Evolutionary conservation across 23 red algal genomes (phyloP), one percentile per base, ranked within the genome.

Genomic region (Pyropia yezoensis): DNA sequence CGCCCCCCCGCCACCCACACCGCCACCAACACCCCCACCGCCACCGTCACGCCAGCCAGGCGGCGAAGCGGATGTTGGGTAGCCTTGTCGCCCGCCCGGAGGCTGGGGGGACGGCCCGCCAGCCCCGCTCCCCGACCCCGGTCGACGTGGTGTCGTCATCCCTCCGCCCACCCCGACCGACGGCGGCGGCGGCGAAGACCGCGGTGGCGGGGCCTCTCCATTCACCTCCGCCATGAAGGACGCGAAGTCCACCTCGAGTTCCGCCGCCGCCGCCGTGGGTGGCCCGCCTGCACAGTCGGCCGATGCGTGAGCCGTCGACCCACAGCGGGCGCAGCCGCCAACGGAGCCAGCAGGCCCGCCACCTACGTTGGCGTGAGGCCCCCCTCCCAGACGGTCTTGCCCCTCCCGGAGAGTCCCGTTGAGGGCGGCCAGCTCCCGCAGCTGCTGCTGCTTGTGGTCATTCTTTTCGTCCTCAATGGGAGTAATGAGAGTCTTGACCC

Each of bases 371-470:
- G 4, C 39, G 39, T 47, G 39, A 47, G 3, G 39, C 11, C 39
- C 39, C 11, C 39, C 39, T 1, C 39, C 39, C 39, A 47, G 39
- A 67, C 74, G 82, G 58, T 88, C 76, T 51, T 86, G 70, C 7
- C 39, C 56, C 5, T 96, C 83, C 32, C 83, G 85, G n/a, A 97
- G 33, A 1, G 93, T 97, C 47, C 93, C 93, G 49, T 97, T 97
- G 61, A 97, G 69, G 12, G 67, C 73, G n/a, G 93, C 93, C 19
- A 97, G 69, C 65, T 90, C 84, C 18, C 93, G 80, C 25, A 97
- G 79, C 63, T 97, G 93, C 5, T 71, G 79, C 52, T 89, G 79
- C 47, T 97, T 97, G 52, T 89, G 93, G 47, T 89, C 93, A 63
- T 97, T 97, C 60, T 90, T 76, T 52, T 87, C 78, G 59, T 97